Evolutionary conservation across 768 basidiomycete species (phyloP).

Genomic region (Mycena maculata): DNA sequence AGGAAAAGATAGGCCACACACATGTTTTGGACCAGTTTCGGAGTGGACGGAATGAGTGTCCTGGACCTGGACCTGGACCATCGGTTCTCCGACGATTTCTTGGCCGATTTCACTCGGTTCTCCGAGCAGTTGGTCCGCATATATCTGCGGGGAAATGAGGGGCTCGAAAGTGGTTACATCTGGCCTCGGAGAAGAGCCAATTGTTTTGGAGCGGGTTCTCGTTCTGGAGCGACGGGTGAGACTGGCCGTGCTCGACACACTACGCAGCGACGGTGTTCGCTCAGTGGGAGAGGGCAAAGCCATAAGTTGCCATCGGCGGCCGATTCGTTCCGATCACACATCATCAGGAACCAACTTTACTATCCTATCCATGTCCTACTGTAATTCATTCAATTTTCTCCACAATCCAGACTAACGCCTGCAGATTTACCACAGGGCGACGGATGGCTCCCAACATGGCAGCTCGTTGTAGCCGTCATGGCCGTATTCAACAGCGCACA

Average conservation of each 20-base stretch:
- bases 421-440: conserved; percentile 71
- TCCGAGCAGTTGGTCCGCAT: conserved; percentile 6
- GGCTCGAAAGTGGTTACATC: conserved; percentile 23
- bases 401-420: conserved; percentile 4
- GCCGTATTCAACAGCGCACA: conserved; percentile 90
- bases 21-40: conserved; percentile 45
- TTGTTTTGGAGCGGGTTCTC: conserved; percentile 65
- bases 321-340: too few relatives aligned
- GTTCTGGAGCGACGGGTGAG: conserved; percentile 66
- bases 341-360: background rate
- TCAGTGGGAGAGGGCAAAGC: conserved; percentile 1
- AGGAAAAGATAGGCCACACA: conserved; percentile 42
- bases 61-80: background rate
- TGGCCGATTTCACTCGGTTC: conserved; percentile 20
- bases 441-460: conserved; percentile 90
- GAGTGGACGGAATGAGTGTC: background rate
- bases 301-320: background rate
- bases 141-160: conserved; percentile 15
- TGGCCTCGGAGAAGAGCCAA: conserved; percentile 40
- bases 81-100: background rate
- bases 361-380: conserved; percentile 24
- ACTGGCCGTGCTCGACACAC: conserved; percentile 61
- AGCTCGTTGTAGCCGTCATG: conserved; percentile 80
- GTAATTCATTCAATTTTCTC: conserved; percentile 10
- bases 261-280: conserved; percentile 52